Percentiles rank a stretch among this genome's conserved stretches.
phyloP scores from a whole-genome alignment of 1,284 basidiomycete genomes.

The Boletus mariae region DNA sequence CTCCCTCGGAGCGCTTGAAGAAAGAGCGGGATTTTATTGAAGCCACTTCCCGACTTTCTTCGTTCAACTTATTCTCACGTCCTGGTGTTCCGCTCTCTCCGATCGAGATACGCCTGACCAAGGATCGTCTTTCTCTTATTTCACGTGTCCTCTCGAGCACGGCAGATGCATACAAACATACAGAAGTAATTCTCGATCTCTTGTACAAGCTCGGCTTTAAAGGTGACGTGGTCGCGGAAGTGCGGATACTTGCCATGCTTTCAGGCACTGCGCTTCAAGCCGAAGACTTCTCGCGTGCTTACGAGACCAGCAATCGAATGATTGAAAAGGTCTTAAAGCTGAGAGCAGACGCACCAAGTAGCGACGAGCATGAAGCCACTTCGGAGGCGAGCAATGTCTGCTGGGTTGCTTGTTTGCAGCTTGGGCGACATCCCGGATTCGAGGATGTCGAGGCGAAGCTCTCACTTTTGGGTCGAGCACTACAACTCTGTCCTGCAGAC shows the following conservation, averaged over 20 bases:
- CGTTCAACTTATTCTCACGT: slow-evolving; percentile 75
- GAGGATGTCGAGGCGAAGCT: slow-evolving; percentile 64
- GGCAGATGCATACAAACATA: slow-evolving; percentile 82
- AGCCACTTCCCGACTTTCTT: slow-evolving; percentile 83
- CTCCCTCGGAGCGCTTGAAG: slow-evolving; percentile 55
- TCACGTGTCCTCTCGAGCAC: slow-evolving; percentile 79
- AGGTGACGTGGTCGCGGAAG: slow-evolving; percentile 66
- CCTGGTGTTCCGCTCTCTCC: slow-evolving; percentile 79
- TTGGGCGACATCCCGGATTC: slow-evolving; percentile 79
- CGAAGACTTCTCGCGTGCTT: slow-evolving; percentile 74
- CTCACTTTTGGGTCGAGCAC: slow-evolving; percentile 72
- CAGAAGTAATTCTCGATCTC: slow-evolving; percentile 85
- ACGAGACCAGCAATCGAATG: slow-evolving; percentile 71
- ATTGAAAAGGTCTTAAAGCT: slow-evolving; percentile 56
- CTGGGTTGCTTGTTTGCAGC: slow-evolving; percentile 83
- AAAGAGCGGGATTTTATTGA: slow-evolving; percentile 90
- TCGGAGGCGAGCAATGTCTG: slow-evolving; percentile 73
- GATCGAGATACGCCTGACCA: slow-evolving; percentile 85
- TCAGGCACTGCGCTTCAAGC: slow-evolving; percentile 77
- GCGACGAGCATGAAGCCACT: slow-evolving; percentile 43
- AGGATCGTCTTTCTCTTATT: slow-evolving; percentile 80
- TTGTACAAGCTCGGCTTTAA: slow-evolving; percentile 82
- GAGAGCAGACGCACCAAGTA: slow-evolving; percentile 34
- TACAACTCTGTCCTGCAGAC: slow-evolving; percentile 85
- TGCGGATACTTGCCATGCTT: slow-evolving; percentile 84